Base-by-base conservation (phyloP, 495 filamentous ascomycete genomes). In the Aspergillus diversus region DNA sequence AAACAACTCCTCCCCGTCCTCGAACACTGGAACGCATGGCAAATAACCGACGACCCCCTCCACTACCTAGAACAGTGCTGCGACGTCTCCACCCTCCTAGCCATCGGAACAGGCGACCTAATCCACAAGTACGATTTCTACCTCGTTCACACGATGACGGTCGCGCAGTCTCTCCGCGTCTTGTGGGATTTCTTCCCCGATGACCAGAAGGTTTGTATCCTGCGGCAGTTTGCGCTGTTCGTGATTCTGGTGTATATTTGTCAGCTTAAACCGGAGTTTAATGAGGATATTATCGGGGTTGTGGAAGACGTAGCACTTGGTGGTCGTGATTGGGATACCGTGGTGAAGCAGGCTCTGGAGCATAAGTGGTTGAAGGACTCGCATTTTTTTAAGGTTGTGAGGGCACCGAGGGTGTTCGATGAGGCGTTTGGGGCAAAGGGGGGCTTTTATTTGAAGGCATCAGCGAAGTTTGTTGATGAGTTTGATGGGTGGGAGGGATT, bases 1-100 rank as follows among this genome's bases (percentile, higher is more conserved):
- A 73, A 87, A 50, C 81, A 85, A 50, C 88, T 91, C 65, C 69
- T 75, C 12, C 79, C 82, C 7, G 73, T 92, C 5, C 69, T 94
- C 53, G 90, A 92, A 48, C 88, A 93, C 75, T 95, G 90, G 90
- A 93, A 93, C 66, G 82, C 88, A 9, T 92, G 91, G 89, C 75
- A 84, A 16, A 72, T 91, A 15, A 62, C 73, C 15, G 76, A 89
- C 59, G 21, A 27, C 21, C 86, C 87, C 0, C 77, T 71, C 42
- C 78, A 82, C 61, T 87, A 90, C 64, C 89, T 92, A 65, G 75
- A 83, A 59, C 77, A 86, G 39, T 86, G 81, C 0, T 87, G 90
- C 67, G 82, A 86, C 66, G 80, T 84, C 2, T 89, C 88, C 3
- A 82, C 86, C 0, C 81, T 83, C 0, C 67, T 92, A 7, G 74